Evolutionary conservation across 75 land plant species (phyloP), one percentile per base, ranked within the genome.

Genomic region (Azolla pinnata): DNA sequence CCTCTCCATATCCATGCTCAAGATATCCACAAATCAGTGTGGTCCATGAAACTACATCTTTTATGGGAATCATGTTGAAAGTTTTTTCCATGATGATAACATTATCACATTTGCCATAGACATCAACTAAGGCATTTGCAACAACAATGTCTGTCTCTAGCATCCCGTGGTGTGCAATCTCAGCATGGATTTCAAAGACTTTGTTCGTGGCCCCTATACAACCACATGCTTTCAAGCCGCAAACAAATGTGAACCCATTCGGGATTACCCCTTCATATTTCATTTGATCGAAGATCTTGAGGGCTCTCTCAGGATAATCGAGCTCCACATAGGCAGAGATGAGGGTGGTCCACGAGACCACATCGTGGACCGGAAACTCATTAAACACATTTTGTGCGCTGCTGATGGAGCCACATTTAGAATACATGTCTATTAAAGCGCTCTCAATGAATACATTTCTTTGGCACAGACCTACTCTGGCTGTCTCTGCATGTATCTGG

Each of bases 271-370:
- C 52, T 31, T 54, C 21, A 55, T 61, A 24, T 46, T 67, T 73
- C 80, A 80, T 76, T 47, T 29, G 4, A 19, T 56, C 44, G 57
- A 69, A 74, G 45, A 60, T 44, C 34, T 61, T 52, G 8, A 80
- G 0, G 32, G 80, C 80, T n/a, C 62, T 45, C 3, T 51, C 30
- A 19, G 55, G 23, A 32, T 71, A 66, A 40, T 71, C 76, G 56
- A 54, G 67, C 29, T 81, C 78, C 12, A 69, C 70, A 63, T 68
- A 63, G 10, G 78, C 73, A 35, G 76, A 79, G 29, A 81, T 81
- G 12, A 83, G 59, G 0, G 83, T 77, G 61, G 74, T 86, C 79
- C 90, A 86, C 26, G 81, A 62, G 7, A 83, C 68, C n/a, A n/a
- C n/a, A n/a, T n/a, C n/a, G n/a, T n/a, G n/a, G n/a, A n/a, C n/a